A percentile compares a stretch with the other conserved stretches of the same genome.
Conservation (phyloP, 2,329 filamentous ascomycete genomes). For the Hypoxylon sp. region DNA sequence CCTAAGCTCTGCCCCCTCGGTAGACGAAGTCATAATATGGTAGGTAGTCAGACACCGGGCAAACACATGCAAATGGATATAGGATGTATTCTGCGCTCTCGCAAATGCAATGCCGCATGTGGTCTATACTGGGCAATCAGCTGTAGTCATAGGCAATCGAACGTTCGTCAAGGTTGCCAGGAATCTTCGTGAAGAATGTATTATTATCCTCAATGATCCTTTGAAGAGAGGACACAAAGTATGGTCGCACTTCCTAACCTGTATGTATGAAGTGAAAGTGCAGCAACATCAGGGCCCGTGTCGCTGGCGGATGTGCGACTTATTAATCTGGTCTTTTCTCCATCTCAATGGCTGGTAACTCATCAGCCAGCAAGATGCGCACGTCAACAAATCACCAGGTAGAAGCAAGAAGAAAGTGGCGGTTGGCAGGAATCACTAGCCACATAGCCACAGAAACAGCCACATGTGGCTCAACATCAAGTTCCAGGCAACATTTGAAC, state of each 20-base stretch:
- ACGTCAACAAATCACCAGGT: slow-evolving; percentile 37
- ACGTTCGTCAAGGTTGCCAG: slow-evolving; percentile 1
- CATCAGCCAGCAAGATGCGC: slow-evolving; percentile 43
- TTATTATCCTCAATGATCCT: not conserved
- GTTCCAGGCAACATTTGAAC: too few relatives aligned
- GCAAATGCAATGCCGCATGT: slow-evolving; percentile 8
- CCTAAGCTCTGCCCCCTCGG: slow-evolving; percentile 51
- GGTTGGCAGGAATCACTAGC: slow-evolving; percentile 4
- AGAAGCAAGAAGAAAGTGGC: slow-evolving; percentile 39
- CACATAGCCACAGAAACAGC: slow-evolving; percentile 9
- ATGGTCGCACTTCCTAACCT: not conserved
- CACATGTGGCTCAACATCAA: slow-evolving; percentile 23
- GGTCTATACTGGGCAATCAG: not conserved
- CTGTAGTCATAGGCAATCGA: not conserved
- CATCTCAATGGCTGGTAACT: slow-evolving; percentile 12
- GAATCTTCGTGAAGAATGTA: not conserved
- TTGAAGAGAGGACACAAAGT: not conserved
- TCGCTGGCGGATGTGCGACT: not conserved
- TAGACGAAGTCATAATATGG: slow-evolving; percentile 49
- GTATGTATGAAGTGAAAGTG: slow-evolving; percentile 3
- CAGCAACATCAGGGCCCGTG: not conserved
- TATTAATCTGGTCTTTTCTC: slow-evolving; percentile 14
- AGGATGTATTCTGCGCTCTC: not conserved
- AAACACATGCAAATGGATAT: not conserved
- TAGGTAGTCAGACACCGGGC: not conserved